Conservation (phyloP, 768 basidiomycete genomes). For the Tricholoma hemisulphureum region DNA sequence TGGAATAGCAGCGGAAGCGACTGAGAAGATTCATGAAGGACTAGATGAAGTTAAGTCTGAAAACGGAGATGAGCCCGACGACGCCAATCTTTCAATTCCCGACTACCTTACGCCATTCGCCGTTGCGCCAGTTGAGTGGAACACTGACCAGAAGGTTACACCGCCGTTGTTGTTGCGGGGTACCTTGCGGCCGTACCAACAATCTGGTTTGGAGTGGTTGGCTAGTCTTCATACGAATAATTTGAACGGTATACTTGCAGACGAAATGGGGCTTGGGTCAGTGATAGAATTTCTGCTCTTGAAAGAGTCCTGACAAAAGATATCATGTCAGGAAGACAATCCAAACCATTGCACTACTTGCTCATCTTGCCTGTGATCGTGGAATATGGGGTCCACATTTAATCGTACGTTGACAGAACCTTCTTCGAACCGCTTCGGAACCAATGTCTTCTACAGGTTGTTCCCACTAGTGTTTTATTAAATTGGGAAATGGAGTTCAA, state of each 20-base stretch:
- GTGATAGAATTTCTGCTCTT: constrained; percentile 23
- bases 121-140: constrained; percentile 71
- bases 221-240: constrained; percentile 81
- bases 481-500: constrained; percentile 99
- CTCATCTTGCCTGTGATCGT: constrained; percentile 86
- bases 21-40: constrained; percentile 16
- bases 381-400: constrained; percentile 94
- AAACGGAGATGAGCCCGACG: background rate
- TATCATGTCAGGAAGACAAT: constrained; percentile 75
- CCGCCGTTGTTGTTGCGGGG: constrained; percentile 82
- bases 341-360: constrained; percentile 91
- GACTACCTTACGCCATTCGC: constrained; percentile 68
- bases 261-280: constrained; percentile 94
- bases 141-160: constrained; percentile 52
- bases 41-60: background rate
- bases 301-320: background rate
- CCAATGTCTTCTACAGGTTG: constrained; percentile 51
- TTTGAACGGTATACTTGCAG: constrained; percentile 81
- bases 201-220: constrained; percentile 92
- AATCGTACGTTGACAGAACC: constrained; percentile 50
- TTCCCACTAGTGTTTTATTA: constrained; percentile 88
- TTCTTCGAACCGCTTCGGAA: background rate
- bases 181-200: constrained; percentile 87
- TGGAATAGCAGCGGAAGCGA: background rate
- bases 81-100: constrained; percentile 29